Conservation (phyloP, 139 green algal species). For the Tetraselmis striata region DNA sequence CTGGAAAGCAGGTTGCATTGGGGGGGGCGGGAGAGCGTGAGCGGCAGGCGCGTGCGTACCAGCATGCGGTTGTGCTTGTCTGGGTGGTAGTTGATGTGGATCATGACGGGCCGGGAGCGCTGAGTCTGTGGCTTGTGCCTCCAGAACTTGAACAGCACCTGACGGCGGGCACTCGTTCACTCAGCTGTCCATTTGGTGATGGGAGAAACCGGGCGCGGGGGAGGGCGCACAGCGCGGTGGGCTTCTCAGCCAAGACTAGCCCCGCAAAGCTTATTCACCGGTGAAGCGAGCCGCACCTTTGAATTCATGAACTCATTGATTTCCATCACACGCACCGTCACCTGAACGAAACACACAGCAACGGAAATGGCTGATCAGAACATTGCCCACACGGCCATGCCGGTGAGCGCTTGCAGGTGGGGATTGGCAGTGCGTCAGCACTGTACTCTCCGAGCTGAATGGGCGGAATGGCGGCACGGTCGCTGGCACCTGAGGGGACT, state of each 20-base stretch:
- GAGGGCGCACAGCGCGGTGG: neutral
- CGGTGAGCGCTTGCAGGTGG: too few species aligned
- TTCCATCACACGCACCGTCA: constrained; percentile 68
- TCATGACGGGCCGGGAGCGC: constrained; percentile 48
- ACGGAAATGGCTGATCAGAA: too few species aligned
- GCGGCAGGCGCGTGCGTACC: too few species aligned
- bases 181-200: neutral
- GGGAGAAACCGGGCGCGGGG: neutral
- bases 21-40: too few species aligned
- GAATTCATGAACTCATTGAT: constrained; percentile 82
- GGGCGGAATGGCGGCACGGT: neutral
- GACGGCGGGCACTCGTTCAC: neutral
- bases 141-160: constrained; percentile 57
- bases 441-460: too few species aligned
- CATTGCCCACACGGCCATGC: too few species aligned
- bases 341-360: constrained; percentile 17
- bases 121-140: constrained; percentile 37
- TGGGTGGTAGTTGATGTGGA: constrained; percentile 80
- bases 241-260: too few species aligned
- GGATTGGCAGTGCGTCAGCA: too few species aligned
- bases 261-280: constrained; percentile 1
- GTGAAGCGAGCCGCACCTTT: constrained; percentile 39
- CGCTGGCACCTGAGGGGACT: constrained; percentile 41
- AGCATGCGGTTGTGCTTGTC: constrained; percentile 83
- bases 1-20: too few species aligned